Conservation (phyloP, 1,139 yeast genomes). For the Arxiozyma bovina region DNA sequence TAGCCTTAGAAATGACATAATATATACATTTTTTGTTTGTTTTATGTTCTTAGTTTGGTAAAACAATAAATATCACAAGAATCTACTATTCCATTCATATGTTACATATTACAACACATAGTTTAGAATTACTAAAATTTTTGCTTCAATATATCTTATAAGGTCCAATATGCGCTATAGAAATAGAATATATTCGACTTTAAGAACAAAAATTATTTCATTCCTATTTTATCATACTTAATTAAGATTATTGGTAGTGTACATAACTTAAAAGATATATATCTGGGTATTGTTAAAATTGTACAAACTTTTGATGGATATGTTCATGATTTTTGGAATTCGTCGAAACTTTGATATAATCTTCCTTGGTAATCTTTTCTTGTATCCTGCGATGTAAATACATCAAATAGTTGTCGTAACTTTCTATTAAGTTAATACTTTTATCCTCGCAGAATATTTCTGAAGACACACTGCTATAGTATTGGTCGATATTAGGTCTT, state of each 20-base stretch:
- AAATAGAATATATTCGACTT: no score
- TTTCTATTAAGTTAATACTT: constrained; percentile 42
- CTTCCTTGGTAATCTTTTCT: constrained; percentile 41
- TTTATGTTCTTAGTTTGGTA: no score
- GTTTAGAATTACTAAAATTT: no score
- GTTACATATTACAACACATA: no score
- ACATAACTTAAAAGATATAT: not conserved
- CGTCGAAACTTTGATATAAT: constrained; percentile 20
- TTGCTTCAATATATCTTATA: no score
- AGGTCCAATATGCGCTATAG: no score
- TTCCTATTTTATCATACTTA: no score
- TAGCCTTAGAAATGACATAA: no score
- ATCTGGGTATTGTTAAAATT: constrained; percentile 15
- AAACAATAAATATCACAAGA: no score
- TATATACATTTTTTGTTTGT: no score
- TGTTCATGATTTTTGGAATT: constrained; percentile 23
- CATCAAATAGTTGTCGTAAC: constrained; percentile 53
- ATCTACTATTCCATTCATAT: no score
- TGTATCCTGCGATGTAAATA: constrained; percentile 53
- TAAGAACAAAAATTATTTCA: no score
- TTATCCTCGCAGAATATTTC: constrained; percentile 70
- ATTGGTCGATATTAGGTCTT: constrained; percentile 28
- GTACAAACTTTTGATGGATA: constrained; percentile 31
- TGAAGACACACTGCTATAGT: constrained; percentile 27
- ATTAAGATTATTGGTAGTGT: not conserved